Percentiles rank a stretch among this genome's conserved stretches.
These are phyloP conservation scores for Senna siamea DNA, from an alignment of 306 rosid genomes.

Conservation along the genomic window DNA sequence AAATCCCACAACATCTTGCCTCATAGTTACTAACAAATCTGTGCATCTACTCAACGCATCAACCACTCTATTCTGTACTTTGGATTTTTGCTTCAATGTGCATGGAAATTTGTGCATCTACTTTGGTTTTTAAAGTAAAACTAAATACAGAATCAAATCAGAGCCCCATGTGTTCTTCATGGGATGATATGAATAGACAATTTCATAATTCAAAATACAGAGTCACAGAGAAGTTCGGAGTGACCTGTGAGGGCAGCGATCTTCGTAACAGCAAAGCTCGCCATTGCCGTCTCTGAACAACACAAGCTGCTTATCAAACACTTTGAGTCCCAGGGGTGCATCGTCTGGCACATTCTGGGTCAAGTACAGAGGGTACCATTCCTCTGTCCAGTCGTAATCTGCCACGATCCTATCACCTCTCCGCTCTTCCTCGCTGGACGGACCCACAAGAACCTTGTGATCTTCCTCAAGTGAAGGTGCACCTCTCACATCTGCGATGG, in stretches of 20 bases:
- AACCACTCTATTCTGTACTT: too few species aligned
- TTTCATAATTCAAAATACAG: too few species aligned
- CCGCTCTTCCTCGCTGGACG: conserved; percentile 57
- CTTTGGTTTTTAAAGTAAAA: too few species aligned
- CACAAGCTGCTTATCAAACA: conserved; percentile 75
- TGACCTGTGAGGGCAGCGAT: conserved; percentile 95
- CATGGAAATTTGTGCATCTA: too few species aligned
- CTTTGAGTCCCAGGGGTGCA: conserved; percentile 86
- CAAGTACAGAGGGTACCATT: conserved; percentile 94
- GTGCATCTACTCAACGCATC: too few species aligned
- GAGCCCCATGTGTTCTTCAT: too few species aligned
- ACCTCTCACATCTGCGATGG: conserved; percentile 53
- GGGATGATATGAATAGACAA: too few species aligned
- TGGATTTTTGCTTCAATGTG: too few species aligned
- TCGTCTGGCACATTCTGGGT: conserved; percentile 73
- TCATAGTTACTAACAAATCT: too few species aligned
- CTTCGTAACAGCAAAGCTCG: conserved; percentile 69
- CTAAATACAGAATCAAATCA: too few species aligned
- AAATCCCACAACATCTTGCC: too few species aligned
- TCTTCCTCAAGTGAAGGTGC: conserved; percentile 50
- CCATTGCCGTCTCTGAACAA: conserved; percentile 65
- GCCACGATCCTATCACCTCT: conserved; percentile 48
- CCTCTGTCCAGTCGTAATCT: conserved; percentile 84
- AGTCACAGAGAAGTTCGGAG: too few species aligned
- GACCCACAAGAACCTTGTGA: conserved; percentile 52